Evolutionary conservation across 73 alveolate genomes (phyloP).

Genomic region (Urostyla sp.): DNA sequence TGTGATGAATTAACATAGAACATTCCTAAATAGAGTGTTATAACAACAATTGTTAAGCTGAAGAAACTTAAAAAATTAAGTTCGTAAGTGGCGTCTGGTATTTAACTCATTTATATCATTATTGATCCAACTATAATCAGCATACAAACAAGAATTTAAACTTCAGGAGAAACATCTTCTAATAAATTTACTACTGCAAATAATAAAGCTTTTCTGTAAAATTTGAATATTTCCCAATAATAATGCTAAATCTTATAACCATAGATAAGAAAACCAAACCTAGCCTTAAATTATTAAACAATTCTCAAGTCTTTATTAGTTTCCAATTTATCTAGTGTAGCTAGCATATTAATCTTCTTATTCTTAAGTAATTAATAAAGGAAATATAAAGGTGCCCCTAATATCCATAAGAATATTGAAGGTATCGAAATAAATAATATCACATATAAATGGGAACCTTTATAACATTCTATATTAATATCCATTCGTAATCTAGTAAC

Average conservation of each 20-base stretch:
- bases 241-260: slow-evolving; percentile 24
- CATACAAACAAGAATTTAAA: slow-evolving; percentile 43
- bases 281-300: neutral
- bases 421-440: slow-evolving; percentile 49
- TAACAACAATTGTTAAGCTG: neutral
- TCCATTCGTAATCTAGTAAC: slow-evolving; percentile 41
- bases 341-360: neutral
- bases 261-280: slow-evolving; percentile 53
- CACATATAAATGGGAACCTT: slow-evolving; percentile 39
- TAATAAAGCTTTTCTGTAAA: slow-evolving; percentile 17
- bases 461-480: slow-evolving; percentile 47
- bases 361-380: slow-evolving; percentile 6
- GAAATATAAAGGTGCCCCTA: slow-evolving; percentile 57
- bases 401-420: slow-evolving; percentile 53
- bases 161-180: slow-evolving; percentile 9
- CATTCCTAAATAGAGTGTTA: slow-evolving; percentile 52
- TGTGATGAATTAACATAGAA: slow-evolving; percentile 29
- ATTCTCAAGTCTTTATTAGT: slow-evolving; percentile 2
- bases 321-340: slow-evolving; percentile 2
- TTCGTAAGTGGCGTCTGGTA: slow-evolving; percentile 8
- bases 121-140: neutral
- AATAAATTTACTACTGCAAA: slow-evolving; percentile 18
- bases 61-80: slow-evolving; percentile 28
- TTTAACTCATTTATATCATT: neutral
- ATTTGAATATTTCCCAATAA: slow-evolving; percentile 50